Evolutionary conservation across 2,329 filamentous ascomycete species (phyloP), one percentile per base, ranked within the genome.

Genomic region (Colletotrichum eremochloae): DNA sequence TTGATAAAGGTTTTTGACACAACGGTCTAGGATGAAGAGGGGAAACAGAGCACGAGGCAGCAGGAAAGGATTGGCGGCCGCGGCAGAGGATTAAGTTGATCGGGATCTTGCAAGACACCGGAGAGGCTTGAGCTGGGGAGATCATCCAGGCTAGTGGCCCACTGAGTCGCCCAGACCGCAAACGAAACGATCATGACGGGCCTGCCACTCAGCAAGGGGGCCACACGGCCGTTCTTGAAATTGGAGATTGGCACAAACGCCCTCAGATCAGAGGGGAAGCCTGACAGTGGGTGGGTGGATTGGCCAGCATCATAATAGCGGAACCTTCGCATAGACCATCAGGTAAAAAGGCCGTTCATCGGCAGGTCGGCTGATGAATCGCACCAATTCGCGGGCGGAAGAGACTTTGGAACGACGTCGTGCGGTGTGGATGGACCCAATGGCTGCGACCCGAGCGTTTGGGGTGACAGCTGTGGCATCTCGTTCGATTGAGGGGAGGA

Each of bases 391-490:
- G 60, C 38, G 46, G 38, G 33, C 42, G 29, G 36, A 29, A 29
- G 44, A 55, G 53, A 57, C 53, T 36, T 9, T 40, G 33, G 31
- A 63, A 46, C 57, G 53, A 69, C 18, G 31, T 60, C n/a, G 52
- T 67, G 57, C 50, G 67, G 70, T 72, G 67, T 67, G 67, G 46
- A 53, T 69, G 70, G 71, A 56, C 55, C 68, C 60, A 52, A 52
- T 36, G 31, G 46, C 56, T 71, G 61, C 57, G 33, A 73, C 56
- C 71, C 56, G 67, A 58, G 57, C 67, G 56, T 57, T 46, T 67
- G 71, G 67, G 62, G 48, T 53, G 50, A 24, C 18, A 48, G 63
- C 44, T 50, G 50, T 56, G 55, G 15, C 50, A 67, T 52, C 48
- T 46, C 29, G 56, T 64, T 55, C 40, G 55, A 55, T 29, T 56